A percentile compares a stretch with the other conserved stretches of the same genome.
phyloP scores from a whole-genome alignment of 2,329 filamentous ascomycete species.

The Graphiopsis chlorocephala region DNA sequence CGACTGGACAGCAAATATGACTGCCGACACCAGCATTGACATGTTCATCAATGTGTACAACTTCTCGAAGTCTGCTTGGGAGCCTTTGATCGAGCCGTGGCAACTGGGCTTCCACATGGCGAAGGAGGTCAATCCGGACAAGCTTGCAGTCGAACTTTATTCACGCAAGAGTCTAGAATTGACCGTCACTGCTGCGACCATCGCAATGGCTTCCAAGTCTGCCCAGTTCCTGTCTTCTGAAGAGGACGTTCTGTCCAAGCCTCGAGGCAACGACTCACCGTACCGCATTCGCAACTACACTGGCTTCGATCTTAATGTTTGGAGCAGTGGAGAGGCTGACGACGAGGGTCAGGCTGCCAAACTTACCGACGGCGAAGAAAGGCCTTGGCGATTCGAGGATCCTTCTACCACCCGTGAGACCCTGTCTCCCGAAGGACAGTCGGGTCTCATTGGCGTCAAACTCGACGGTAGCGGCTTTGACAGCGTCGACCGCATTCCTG shows the following conservation, averaged over 20 bases:
- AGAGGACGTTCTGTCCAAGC: slow-evolving; percentile 90
- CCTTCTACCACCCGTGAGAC: slow-evolving; percentile 96
- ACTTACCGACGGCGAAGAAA: slow-evolving; percentile 83
- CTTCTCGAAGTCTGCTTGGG: slow-evolving; percentile 98
- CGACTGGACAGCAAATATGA: slow-evolving; percentile 87
- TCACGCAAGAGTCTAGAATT: slow-evolving; percentile 90
- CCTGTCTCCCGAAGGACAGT: slow-evolving; percentile 76
- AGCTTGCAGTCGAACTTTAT: slow-evolving; percentile 77
- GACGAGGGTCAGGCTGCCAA: slow-evolving; percentile 70
- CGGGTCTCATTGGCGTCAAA: slow-evolving; percentile 74
- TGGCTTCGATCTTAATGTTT: slow-evolving; percentile 83
- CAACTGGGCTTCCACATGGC: slow-evolving; percentile 86
- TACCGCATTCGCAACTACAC: slow-evolving; percentile 95
- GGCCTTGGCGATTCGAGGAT: slow-evolving; percentile 94
- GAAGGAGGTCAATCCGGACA: slow-evolving; percentile 70
- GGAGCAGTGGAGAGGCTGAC: slow-evolving; percentile 72
- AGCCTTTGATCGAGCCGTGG: slow-evolving; percentile 95
- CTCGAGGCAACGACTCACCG: slow-evolving; percentile 83
- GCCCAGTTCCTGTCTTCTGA: slow-evolving; percentile 84
- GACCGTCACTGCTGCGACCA: slow-evolving; percentile 88
- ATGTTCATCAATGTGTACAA: slow-evolving; percentile 98
- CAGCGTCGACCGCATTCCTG: slow-evolving; percentile 77
- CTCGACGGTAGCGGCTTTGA: slow-evolving; percentile 95
- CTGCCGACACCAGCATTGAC: slow-evolving; percentile 84
- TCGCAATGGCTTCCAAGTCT: slow-evolving; percentile 89